Evolutionary conservation across 2,329 filamentous ascomycete species (phyloP).

Genomic region (Macroventuria anomochaeta): DNA sequence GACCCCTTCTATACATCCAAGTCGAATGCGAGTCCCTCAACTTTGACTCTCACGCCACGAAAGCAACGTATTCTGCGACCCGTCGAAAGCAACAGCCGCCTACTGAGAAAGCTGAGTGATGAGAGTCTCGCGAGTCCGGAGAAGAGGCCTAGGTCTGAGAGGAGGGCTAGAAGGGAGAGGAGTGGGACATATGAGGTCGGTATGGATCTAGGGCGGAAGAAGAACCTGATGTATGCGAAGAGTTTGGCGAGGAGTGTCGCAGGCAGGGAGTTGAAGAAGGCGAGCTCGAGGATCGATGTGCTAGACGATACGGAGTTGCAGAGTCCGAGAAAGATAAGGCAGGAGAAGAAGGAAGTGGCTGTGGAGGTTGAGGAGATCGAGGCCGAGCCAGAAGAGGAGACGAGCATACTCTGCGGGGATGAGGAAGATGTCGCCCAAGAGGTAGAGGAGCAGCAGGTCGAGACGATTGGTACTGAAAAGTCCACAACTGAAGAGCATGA

Average conservation of each 20-base stretch:
- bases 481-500: slow-evolving; percentile 14
- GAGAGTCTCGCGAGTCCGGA: slow-evolving; percentile 42
- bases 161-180: slow-evolving; percentile 24
- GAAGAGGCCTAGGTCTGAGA: slow-evolving; percentile 25
- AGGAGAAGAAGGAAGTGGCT: slow-evolving; percentile 12
- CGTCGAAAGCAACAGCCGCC: slow-evolving; percentile 40
- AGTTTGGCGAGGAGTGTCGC: slow-evolving; percentile 38
- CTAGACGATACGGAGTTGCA: slow-evolving; percentile 18
- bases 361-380: slow-evolving; percentile 17
- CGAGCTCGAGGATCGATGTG: slow-evolving; percentile 24
- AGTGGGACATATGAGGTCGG: slow-evolving; percentile 25
- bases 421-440: slow-evolving; percentile 24
- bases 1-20: slow-evolving; percentile 35
- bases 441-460: slow-evolving; percentile 9
- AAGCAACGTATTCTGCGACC: slow-evolving; percentile 45
- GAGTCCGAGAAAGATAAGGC: slow-evolving; percentile 4
- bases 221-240: slow-evolving; percentile 35
- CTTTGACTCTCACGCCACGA: slow-evolving; percentile 28
- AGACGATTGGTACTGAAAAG: slow-evolving; percentile 5
- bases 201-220: slow-evolving; percentile 23
- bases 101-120: slow-evolving; percentile 37
- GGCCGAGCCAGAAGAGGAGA: slow-evolving; percentile 35
- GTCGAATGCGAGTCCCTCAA: slow-evolving; percentile 10
- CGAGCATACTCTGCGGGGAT: slow-evolving; percentile 42
- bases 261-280: slow-evolving; percentile 26